These are phyloP conservation scores for Talaromyces rugulosus DNA, from an alignment of 2,329 filamentous ascomycete genomes.

Conservation along the genomic window DNA sequence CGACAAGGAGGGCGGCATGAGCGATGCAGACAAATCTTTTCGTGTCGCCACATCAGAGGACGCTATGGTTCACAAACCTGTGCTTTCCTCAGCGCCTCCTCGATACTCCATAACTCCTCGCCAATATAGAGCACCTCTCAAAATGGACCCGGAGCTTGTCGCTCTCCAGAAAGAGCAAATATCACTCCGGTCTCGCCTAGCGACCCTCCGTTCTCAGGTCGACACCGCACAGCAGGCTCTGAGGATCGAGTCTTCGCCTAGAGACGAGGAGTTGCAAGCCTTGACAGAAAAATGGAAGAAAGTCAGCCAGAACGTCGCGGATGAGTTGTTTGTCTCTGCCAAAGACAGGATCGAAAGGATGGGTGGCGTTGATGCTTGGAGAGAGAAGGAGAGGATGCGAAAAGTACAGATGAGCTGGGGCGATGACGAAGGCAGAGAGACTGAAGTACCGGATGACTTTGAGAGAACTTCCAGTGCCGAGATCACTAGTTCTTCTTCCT, in stretches of 20 bases:
- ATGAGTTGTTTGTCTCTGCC: conserved; percentile 61
- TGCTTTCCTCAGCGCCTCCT: neutral
- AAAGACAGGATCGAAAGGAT: conserved; percentile 59
- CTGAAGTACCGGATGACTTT: conserved; percentile 19
- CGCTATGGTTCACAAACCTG: neutral
- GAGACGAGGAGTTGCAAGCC: conserved; percentile 53
- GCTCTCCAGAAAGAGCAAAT: conserved; percentile 35
- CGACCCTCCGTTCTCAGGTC: conserved; percentile 37
- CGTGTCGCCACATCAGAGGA: neutral
- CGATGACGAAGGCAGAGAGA: conserved; percentile 38
- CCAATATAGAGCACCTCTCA: conserved; percentile 4
- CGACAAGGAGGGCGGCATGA: neutral
- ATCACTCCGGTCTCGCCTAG: conserved; percentile 27
- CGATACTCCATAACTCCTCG: neutral
- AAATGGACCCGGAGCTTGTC: conserved; percentile 22
- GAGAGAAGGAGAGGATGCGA: conserved; percentile 44
- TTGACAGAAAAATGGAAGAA: conserved; percentile 59
- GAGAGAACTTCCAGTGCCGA: conserved; percentile 20
- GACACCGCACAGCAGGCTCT: conserved; percentile 51
- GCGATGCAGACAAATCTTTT: neutral
- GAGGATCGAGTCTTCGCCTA: conserved; percentile 43
- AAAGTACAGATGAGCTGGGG: conserved; percentile 33
- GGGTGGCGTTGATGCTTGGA: conserved; percentile 59
- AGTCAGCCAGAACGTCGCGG: conserved; percentile 60
- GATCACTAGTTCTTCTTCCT: conserved; percentile 28